Conservation (phyloP, 2,329 filamentous ascomycete species). For the Aspergillus uvarum region DNA sequence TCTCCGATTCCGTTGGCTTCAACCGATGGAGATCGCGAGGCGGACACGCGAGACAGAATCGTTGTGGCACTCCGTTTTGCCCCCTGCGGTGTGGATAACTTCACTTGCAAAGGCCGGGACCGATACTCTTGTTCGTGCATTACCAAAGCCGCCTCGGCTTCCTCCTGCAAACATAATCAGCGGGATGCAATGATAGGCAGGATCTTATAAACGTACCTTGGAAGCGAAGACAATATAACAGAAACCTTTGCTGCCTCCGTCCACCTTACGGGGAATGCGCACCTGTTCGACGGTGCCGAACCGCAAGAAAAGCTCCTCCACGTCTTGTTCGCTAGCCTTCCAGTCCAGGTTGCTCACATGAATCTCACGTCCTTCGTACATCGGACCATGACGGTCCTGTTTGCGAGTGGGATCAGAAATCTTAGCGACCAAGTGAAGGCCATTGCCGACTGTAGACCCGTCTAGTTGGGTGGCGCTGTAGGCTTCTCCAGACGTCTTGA, state of each 20-base stretch:
- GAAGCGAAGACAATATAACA: slow-evolving; percentile 76
- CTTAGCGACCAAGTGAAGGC: slow-evolving; percentile 70
- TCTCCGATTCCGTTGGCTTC: slow-evolving; percentile 41
- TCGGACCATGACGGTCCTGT: slow-evolving; percentile 74
- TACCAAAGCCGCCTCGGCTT: slow-evolving; percentile 63
- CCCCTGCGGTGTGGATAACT: slow-evolving; percentile 49
- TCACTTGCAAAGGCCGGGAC: slow-evolving; percentile 66
- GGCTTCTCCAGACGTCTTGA: slow-evolving; percentile 67
- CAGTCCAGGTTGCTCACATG: slow-evolving; percentile 70
- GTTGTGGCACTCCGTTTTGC: slow-evolving; percentile 46
- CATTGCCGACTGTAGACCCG: slow-evolving; percentile 66
- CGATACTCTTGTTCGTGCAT: slow-evolving; percentile 71
- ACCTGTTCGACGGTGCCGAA: slow-evolving; percentile 74
- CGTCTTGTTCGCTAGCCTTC: slow-evolving; percentile 63
- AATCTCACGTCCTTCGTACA: slow-evolving; percentile 84
- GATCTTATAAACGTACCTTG: slow-evolving; percentile 45
- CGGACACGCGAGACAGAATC: slow-evolving; percentile 43
- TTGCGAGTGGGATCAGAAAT: slow-evolving; percentile 80
- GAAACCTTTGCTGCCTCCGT: slow-evolving; percentile 71
- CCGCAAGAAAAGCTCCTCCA: slow-evolving; percentile 69
- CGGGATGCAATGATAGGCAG: not conserved
- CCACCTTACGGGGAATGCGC: slow-evolving; percentile 67
- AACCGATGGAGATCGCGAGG: slow-evolving; percentile 37
- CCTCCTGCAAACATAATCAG: slow-evolving; percentile 49
- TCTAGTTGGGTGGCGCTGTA: slow-evolving; percentile 71